A percentile compares a stretch with the other conserved stretches of the same genome.
Conservation (phyloP, 306 rosid species). For the apple (Malus domestica) region DNA sequence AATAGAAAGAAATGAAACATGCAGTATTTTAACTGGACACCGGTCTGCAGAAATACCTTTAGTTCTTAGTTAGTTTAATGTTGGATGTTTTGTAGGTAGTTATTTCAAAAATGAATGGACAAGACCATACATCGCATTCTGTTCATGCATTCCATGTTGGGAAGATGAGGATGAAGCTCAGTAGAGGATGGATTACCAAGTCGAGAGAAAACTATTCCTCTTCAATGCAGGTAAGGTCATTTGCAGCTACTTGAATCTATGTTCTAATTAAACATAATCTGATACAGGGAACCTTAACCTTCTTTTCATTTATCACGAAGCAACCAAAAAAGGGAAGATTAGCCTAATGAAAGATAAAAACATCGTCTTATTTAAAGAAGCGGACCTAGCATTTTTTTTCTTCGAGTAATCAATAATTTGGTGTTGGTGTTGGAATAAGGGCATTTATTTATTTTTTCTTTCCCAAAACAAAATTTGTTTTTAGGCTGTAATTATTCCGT, state of each 20-base stretch:
- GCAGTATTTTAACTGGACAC: neutral
- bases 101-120: conserved; percentile 85
- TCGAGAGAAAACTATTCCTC: conserved; percentile 89
- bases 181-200: conserved; percentile 96
- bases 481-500: no score
- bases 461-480: no score
- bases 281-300: neutral
- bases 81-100: conserved; percentile 48
- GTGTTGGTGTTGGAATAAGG: no score
- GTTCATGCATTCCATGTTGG: conserved; percentile 83
- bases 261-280: neutral
- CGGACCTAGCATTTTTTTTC: neutral
- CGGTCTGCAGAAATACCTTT: no score
- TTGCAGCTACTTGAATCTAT: neutral
- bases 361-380: neutral
- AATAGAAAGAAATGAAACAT: neutral
- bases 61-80: conserved; percentile 11
- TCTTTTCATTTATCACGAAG: neutral
- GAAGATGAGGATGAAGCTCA: conserved; percentile 86
- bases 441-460: no score
- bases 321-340: neutral
- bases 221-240: conserved; percentile 72
- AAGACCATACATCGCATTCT: conserved; percentile 76
- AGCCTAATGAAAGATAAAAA: neutral
- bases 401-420: no score